phyloP scores from a whole-genome alignment of 2,329 filamentous ascomycete genomes.

The Aspergillus sp. region DNA sequence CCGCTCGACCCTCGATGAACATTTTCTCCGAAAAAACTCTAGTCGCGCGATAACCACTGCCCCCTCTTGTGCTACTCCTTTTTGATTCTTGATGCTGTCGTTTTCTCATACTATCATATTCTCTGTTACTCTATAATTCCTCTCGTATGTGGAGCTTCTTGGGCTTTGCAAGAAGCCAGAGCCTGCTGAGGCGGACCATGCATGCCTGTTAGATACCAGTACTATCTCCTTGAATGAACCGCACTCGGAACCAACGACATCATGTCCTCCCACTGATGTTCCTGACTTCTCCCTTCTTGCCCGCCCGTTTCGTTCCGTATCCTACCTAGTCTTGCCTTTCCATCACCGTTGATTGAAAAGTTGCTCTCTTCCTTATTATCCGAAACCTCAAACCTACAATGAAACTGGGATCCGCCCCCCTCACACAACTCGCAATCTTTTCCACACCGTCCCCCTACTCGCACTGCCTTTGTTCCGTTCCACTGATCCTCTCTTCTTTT shows the following conservation, averaged over 20 bases:
- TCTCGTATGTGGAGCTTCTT: constrained; percentile 24
- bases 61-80: constrained; percentile 17
- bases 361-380: constrained; percentile 13
- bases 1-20: neutral
- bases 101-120: constrained; percentile 20
- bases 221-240: constrained; percentile 24
- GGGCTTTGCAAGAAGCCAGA: constrained; percentile 28
- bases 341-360: constrained; percentile 10
- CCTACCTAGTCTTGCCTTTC: neutral
- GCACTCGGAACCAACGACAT: constrained; percentile 18
- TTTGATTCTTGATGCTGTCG: constrained; percentile 24
- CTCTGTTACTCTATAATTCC: constrained; percentile 21
- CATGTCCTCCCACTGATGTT: constrained; percentile 11
- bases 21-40: constrained; percentile 6
- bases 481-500: constrained; percentile 13
- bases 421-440: constrained; percentile 3
- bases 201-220: constrained; percentile 29
- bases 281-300: constrained; percentile 1
- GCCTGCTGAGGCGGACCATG: constrained; percentile 27
- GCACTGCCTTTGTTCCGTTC: constrained; percentile 15
- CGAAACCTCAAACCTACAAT: constrained; percentile 6
- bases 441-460: constrained; percentile 3
- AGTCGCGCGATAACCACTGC: constrained; percentile 8
- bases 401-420: neutral
- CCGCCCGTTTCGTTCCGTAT: constrained; percentile 7